Evolutionary conservation across 208 protist species (phyloP), one percentile per base, ranked within the genome.

Genomic region (Phytomonas francai): DNA sequence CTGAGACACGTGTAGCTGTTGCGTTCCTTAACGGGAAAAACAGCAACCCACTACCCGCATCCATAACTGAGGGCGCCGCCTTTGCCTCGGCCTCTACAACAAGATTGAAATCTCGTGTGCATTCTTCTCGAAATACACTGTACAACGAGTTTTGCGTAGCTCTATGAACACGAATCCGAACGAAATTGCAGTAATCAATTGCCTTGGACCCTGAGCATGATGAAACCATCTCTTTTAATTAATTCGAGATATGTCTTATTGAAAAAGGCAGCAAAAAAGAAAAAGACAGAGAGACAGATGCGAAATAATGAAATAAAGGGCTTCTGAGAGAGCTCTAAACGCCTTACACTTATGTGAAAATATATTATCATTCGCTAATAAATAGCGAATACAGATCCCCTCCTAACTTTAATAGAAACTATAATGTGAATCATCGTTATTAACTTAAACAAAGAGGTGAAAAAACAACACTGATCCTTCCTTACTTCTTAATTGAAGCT

Each of bases 121-220:
- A 74, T 65, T 92, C 87, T 59, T 92, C 84, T n/a, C 84, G 84
- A 61, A 89, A 86, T 32, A 84, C 33, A 59, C 81, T 88, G 63
- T 81, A 84, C 39, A 83, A 84, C 11, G 78, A 78, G 25, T 54
- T 65, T 72, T 81, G 87, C 36, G 62, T 79, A 30, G 76, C 73
- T 0, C 80, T 75, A 51, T 79, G 71, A 59, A 91, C 80, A 27
- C 83, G 74, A 45, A 71, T 64, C 39, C 71, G 61, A 36, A 91
- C 83, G 14, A 63, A 8, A 59, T n/a, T 28, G 31, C 6, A 65
- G 14, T 54, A 25, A 51, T 28, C 45, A n/a, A 51, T 54, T 65
- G 25, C 30, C 30, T 63, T 63, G 16, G 14, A 19, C 19, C 9
- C 16, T 19, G 27, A 60, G 57, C 31, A 51, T 8, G 27, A 29